Conservation (phyloP, 805 yeast genomes). For the Wickerhamomyces sydowiorum region DNA sequence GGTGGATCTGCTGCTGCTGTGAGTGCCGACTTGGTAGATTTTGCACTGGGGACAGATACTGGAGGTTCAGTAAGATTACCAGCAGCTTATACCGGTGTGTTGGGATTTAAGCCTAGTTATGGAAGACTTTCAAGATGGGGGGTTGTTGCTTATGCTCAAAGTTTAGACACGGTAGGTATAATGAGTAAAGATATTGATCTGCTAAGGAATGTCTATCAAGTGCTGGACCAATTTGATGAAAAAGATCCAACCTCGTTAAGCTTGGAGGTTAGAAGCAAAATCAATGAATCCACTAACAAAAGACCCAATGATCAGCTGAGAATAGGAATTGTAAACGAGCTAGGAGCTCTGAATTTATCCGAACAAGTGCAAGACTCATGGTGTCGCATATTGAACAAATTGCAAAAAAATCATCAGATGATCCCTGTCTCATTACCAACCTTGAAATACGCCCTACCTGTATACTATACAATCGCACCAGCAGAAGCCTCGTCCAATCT, state of each 20-base stretch:
- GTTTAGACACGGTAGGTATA: constrained; percentile 91
- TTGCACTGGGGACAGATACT: constrained; percentile 90
- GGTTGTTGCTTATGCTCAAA: constrained; percentile 87
- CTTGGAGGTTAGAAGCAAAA: constrained; percentile 26
- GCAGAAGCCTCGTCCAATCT: constrained; percentile 94
- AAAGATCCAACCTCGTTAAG: constrained; percentile 76
- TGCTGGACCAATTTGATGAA: constrained; percentile 55
- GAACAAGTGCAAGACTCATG: constrained; percentile 11
- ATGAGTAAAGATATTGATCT: constrained; percentile 44
- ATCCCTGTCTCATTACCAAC: constrained; percentile 67
- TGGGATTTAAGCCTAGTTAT: constrained; percentile 91
- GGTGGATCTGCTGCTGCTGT: constrained; percentile 97
- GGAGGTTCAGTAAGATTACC: constrained; percentile 96
- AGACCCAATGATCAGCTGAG: constrained; percentile 24
- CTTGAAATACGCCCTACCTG: constrained; percentile 59
- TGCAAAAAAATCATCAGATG: constrained; percentile 42
- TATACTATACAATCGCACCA: constrained; percentile 83
- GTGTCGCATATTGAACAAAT: constrained; percentile 37
- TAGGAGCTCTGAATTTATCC: constrained; percentile 50
- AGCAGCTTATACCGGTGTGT: constrained; percentile 75
- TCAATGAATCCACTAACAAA: constrained; percentile 5
- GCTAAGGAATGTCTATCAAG: constrained; percentile 43
- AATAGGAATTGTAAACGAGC: constrained; percentile 75
- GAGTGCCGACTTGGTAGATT: constrained; percentile 61
- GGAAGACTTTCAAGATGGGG: constrained; percentile 93